A percentile compares a stretch with the other conserved stretches of the same genome.
phyloP scores from a whole-genome alignment of 306 rosid genomes.

The Delonix regia region DNA sequence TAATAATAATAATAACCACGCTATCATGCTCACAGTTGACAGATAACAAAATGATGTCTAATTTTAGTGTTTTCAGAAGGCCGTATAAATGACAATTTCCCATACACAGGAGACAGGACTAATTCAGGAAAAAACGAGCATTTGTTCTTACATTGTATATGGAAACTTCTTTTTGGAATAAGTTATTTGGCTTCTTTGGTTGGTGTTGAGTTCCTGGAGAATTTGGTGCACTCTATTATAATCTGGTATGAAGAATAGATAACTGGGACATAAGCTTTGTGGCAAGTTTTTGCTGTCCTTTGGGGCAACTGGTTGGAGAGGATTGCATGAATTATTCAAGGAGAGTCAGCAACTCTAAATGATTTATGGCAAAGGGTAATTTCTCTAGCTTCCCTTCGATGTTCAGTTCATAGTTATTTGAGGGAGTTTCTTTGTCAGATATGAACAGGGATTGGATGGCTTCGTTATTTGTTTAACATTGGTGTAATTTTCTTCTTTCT shows the following conservation, averaged over 20 bases:
- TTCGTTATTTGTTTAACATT: neutral
- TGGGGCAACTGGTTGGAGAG: neutral
- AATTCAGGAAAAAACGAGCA: neutral
- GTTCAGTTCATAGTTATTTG: neutral
- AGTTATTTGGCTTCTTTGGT: neutral
- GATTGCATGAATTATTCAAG: neutral
- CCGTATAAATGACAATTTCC: neutral
- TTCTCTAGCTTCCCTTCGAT: neutral
- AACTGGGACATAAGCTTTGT: neutral
- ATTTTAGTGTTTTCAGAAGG: neutral
- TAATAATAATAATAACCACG: neutral
- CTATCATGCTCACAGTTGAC: neutral
- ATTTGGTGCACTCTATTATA: neutral
- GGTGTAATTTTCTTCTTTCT: neutral
- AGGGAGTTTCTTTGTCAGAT: neutral
- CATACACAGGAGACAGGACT: neutral
- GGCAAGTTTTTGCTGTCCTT: neutral
- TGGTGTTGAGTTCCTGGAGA: neutral
- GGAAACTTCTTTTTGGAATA: neutral
- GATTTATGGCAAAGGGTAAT: neutral
- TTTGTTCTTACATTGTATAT: neutral
- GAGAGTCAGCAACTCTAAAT: neutral
- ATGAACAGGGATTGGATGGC: neutral
- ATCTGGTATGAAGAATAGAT: neutral
- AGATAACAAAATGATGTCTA: neutral